These are phyloP conservation scores for Debaryomyces psychrophilus DNA, from an alignment of 1,139 yeast species.

Conservation along the genomic window DNA sequence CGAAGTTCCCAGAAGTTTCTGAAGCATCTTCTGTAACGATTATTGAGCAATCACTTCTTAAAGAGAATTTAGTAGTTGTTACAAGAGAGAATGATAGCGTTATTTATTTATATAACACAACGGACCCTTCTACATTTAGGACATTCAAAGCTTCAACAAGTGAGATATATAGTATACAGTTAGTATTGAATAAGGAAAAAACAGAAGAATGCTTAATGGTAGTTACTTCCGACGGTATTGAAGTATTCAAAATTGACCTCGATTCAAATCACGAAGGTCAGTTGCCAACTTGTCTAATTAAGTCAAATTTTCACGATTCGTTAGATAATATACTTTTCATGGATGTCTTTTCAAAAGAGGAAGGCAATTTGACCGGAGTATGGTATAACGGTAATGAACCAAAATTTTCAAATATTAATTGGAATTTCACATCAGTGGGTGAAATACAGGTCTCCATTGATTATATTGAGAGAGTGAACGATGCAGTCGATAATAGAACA, in stretches of 20 bases:
- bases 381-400: constrained; percentile 44
- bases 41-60: constrained; percentile 13
- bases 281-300: constrained; percentile 16
- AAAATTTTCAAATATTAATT: constrained; percentile 22
- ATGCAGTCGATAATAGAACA: constrained; percentile 2
- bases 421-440: constrained; percentile 22
- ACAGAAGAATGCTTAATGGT: constrained; percentile 19
- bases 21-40: constrained; percentile 4
- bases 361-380: constrained; percentile 24
- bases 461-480: constrained; percentile 16
- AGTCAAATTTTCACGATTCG: constrained; percentile 14
- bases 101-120: constrained; percentile 13
- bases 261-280: constrained; percentile 9
- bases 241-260: constrained; percentile 18
- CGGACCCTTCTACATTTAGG: constrained; percentile 9
- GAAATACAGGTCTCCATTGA: constrained; percentile 21
- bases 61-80: constrained; percentile 13
- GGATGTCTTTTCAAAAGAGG: constrained; percentile 15
- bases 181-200: constrained; percentile 2
- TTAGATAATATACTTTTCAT: constrained; percentile 15
- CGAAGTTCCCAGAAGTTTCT: constrained; percentile 7
- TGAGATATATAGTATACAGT: constrained; percentile 10
- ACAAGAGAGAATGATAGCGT: constrained; percentile 9
- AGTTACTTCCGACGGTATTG: constrained; percentile 22
- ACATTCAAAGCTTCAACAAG: constrained; percentile 11